These are phyloP conservation scores for Gomphus bonarii DNA, from an alignment of 1,284 basidiomycete species.

Conservation along the genomic window DNA sequence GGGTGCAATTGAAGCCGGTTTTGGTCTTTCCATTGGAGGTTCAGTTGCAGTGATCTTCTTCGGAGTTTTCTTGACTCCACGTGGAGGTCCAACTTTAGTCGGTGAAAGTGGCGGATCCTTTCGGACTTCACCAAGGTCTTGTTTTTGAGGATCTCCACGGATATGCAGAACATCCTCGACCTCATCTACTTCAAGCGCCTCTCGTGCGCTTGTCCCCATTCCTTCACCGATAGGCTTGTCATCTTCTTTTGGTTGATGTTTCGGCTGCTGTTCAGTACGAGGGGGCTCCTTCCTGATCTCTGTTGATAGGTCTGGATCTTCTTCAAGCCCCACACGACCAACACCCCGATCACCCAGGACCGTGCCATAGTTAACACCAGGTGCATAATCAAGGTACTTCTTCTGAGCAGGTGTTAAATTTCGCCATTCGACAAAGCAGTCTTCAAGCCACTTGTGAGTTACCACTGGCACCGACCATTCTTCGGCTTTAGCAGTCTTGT, in stretches of 20 bases:
- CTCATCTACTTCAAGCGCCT: conserved; percentile 9
- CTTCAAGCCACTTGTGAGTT: conserved; percentile 85
- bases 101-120: background rate
- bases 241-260: background rate
- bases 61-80: conserved; percentile 4
- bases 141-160: background rate
- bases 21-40: conserved; percentile 18
- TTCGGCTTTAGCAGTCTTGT: conserved; percentile 63
- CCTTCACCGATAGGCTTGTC: background rate
- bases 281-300: background rate
- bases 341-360: conserved; percentile 47
- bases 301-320: conserved; percentile 15
- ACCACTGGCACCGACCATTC: conserved; percentile 80
- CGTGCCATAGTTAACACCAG: conserved; percentile 54
- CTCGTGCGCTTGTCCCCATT: conserved; percentile 6
- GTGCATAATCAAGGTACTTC: conserved; percentile 59
- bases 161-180: background rate
- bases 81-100: background rate
- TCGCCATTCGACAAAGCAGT: conserved; percentile 76
- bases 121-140: background rate
- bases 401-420: conserved; percentile 46
- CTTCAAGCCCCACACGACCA: conserved; percentile 23
- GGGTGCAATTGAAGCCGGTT: conserved; percentile 10
- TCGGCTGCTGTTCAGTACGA: background rate
- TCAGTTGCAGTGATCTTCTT: background rate